Evolutionary conservation across 1,139 yeast genomes (phyloP).

Genomic region (Kurtzmaniella quercitrusa): DNA sequence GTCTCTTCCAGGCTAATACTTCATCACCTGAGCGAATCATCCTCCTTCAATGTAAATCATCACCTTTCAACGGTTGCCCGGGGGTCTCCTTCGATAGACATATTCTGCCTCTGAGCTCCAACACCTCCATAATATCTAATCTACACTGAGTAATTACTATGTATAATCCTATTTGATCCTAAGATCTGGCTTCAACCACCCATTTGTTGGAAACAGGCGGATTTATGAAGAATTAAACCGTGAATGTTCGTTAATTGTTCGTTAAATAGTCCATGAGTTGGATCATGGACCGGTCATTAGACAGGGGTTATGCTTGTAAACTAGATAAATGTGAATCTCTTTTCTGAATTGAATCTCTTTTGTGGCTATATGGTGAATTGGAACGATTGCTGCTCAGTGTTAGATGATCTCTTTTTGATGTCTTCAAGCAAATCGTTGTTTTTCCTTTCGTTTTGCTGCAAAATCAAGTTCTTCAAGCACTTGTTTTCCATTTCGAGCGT

Average conservation of each 20-base stretch:
- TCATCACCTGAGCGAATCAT: no score
- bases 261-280: conserved; percentile 22
- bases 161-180: background rate
- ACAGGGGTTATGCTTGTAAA: conserved; percentile 33
- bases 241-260: conserved; percentile 9
- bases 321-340: conserved; percentile 10
- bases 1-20: no score
- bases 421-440: conserved; percentile 36
- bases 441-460: conserved; percentile 45
- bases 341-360: background rate
- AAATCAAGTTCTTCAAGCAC: conserved; percentile 49
- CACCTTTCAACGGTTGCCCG: no score
- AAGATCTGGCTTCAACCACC: background rate
- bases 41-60: no score
- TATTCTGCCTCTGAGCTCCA: no score
- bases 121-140: no score
- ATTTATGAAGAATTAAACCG: conserved; percentile 12
- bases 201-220: conserved; percentile 7
- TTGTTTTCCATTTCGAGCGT: conserved; percentile 77
- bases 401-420: conserved; percentile 35
- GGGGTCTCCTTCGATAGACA: no score
- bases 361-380: conserved; percentile 23
- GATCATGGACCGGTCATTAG: conserved; percentile 32
- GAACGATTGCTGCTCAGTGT: conserved; percentile 16
- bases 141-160: background rate